Conservation (phyloP, 345 rosid species). For the Lepidium sativum region DNA sequence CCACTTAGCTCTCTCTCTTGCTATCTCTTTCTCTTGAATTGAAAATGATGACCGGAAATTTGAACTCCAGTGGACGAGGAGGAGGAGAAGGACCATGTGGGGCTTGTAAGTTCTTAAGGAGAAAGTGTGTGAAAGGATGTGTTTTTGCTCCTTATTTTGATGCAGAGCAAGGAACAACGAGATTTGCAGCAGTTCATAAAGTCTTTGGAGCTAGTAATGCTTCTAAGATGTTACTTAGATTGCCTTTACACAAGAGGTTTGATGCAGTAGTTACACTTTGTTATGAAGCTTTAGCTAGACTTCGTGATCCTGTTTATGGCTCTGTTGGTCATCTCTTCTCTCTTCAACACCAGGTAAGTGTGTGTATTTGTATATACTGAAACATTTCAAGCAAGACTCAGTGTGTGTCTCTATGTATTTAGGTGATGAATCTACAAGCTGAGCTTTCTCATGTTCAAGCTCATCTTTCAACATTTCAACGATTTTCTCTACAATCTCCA, state of each 20-base stretch:
- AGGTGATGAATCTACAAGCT: slow-evolving; percentile 77
- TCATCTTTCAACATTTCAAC: slow-evolving; percentile 44
- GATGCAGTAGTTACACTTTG: slow-evolving; percentile 75
- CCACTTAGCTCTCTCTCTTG: not conserved
- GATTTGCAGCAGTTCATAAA: slow-evolving; percentile 86
- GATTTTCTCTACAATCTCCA: slow-evolving; percentile 19
- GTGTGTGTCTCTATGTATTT: not conserved
- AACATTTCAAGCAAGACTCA: not conserved
- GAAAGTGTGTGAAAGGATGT: slow-evolving; percentile 75
- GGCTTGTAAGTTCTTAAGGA: slow-evolving; percentile 80
- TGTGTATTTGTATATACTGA: not conserved
- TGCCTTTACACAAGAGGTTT: slow-evolving; percentile 57
- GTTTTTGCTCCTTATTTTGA: slow-evolving; percentile 85
- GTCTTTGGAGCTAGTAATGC: slow-evolving; percentile 92
- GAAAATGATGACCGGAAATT: slow-evolving; percentile 29
- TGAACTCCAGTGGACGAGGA: slow-evolving; percentile 26
- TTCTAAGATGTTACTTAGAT: slow-evolving; percentile 56
- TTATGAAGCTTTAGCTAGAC: slow-evolving; percentile 77
- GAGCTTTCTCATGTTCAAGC: slow-evolving; percentile 69
- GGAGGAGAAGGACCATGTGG: slow-evolving; percentile 72
- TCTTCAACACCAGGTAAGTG: slow-evolving; percentile 76
- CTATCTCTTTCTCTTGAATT: not conserved
- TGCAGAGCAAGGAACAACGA: slow-evolving; percentile 70
- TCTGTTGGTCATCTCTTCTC: slow-evolving; percentile 66
- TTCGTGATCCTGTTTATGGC: slow-evolving; percentile 82